A percentile compares a stretch with the other conserved stretches of the same genome.
Conservation (phyloP, 768 basidiomycete genomes). For the Pleurotus tuoliensis region DNA sequence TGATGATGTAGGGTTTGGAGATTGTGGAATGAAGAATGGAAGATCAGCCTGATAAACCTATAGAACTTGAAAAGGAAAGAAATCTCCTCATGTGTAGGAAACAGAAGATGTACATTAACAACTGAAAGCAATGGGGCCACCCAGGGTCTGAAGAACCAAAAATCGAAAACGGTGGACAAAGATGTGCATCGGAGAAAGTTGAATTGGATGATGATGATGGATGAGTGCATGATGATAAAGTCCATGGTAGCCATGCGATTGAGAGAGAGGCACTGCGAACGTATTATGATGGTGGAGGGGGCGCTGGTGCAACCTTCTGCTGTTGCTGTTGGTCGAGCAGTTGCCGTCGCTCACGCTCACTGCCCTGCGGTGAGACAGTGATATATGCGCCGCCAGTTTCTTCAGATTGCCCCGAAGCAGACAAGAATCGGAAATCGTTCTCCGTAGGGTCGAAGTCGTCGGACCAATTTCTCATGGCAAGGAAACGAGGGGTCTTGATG, state of each 20-base stretch:
- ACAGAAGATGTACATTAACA: constrained; percentile 22
- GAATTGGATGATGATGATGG: constrained; percentile 11
- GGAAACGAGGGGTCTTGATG: constrained; percentile 82
- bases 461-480: constrained; percentile 73
- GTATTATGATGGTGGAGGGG: constrained; percentile 19
- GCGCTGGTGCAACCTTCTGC: constrained; percentile 4
- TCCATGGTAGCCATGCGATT: constrained; percentile 20
- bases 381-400: constrained; percentile 84
- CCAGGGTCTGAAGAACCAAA: constrained; percentile 22
- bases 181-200: constrained; percentile 7
- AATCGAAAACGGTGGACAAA: constrained; percentile 8
- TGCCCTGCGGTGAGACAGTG: constrained; percentile 78
- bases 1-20: constrained; percentile 2
- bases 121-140: constrained; percentile 18
- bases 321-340: constrained; percentile 6
- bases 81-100: constrained; percentile 8
- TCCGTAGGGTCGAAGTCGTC: constrained; percentile 72
- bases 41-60: constrained; percentile 2
- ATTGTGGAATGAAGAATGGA: not conserved
- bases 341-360: constrained; percentile 60
- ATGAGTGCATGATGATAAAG: constrained; percentile 21
- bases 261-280: constrained; percentile 13
- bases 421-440: constrained; percentile 52
- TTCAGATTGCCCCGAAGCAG: constrained; percentile 45
- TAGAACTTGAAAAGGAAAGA: not conserved